Percentiles rank a stretch among this genome's conserved stretches.
phyloP scores from a whole-genome alignment of 2,329 filamentous ascomycete genomes.

The Lasiodiplodia hormozganensis region DNA sequence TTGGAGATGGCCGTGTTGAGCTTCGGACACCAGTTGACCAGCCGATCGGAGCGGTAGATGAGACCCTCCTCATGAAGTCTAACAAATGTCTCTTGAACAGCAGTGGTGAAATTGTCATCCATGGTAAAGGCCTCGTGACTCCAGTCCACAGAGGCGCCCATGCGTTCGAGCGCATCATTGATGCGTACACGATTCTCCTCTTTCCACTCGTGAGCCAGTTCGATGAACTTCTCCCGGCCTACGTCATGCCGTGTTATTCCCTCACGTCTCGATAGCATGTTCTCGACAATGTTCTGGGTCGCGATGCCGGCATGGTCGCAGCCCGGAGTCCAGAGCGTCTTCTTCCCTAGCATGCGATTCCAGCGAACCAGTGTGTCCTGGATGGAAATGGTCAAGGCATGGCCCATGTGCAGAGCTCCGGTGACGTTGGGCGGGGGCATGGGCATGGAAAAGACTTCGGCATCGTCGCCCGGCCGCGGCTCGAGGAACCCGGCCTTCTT shows the following conservation, averaged over 20 bases:
- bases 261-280: conserved; percentile 88
- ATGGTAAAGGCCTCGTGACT: conserved; percentile 93
- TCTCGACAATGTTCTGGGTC: conserved; percentile 95
- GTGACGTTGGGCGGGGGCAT: conserved; percentile 97
- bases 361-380: conserved; percentile 89
- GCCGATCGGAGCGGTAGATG: conserved; percentile 89
- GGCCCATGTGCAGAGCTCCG: conserved; percentile 89
- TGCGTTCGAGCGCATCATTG: conserved; percentile 79
- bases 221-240: conserved; percentile 79
- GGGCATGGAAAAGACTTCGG: conserved; percentile 87
- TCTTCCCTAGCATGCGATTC: conserved; percentile 89
- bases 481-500: conserved; percentile 94
- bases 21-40: conserved; percentile 95
- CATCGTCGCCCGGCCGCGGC: conserved; percentile 77
- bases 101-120: conserved; percentile 82
- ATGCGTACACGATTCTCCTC: conserved; percentile 87
- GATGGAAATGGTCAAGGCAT: conserved; percentile 83
- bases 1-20: conserved; percentile 93
- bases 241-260: conserved; percentile 91
- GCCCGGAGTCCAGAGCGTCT: conserved; percentile 85
- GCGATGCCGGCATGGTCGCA: conserved; percentile 97
- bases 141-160: conserved; percentile 96
- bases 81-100: conserved; percentile 88
- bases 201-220: conserved; percentile 94
- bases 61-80: conserved; percentile 89